These are phyloP conservation scores for Mycena leptocephala DNA, from an alignment of 768 basidiomycete genomes.

Conservation along the genomic window DNA sequence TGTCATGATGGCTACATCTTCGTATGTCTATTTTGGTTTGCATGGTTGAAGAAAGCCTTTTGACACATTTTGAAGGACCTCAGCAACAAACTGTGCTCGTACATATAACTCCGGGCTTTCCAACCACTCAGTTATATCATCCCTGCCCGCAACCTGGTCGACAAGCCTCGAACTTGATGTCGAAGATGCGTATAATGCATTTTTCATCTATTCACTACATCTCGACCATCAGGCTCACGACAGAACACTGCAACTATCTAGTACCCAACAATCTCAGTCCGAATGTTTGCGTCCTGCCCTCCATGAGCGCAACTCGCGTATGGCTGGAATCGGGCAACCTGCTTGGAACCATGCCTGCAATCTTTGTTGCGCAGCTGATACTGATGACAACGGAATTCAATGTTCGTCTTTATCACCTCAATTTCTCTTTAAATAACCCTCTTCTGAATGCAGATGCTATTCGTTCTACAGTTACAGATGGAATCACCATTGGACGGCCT, in stretches of 20 bases:
- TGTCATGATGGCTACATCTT: slow-evolving; percentile 22
- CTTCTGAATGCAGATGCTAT: slow-evolving; percentile 26
- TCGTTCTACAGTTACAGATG: slow-evolving; percentile 43
- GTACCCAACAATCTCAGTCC: slow-evolving; percentile 2
- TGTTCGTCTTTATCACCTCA: no score
- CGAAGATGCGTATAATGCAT: slow-evolving; percentile 5
- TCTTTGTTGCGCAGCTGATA: no score
- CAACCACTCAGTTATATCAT: neutral
- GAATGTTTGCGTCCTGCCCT: slow-evolving; percentile 28
- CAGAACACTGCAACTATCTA: neutral
- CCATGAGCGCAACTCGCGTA: slow-evolving; percentile 26
- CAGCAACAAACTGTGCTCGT: slow-evolving; percentile 4
- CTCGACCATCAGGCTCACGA: neutral
- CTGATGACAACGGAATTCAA: no score
- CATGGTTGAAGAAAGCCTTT: neutral
- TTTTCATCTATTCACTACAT: neutral
- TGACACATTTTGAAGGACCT: neutral
- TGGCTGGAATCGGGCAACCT: slow-evolving; percentile 37
- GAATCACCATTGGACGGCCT: slow-evolving; percentile 45
- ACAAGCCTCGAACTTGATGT: neutral
- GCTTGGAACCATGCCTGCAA: slow-evolving; percentile 41
- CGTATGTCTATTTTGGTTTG: neutral
- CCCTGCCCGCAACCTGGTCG: neutral
- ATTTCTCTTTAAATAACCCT: no score
- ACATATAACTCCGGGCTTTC: neutral